Evolutionary conservation across 805 yeast genomes (phyloP).

Genomic region (Teunomyces gatunensis): DNA sequence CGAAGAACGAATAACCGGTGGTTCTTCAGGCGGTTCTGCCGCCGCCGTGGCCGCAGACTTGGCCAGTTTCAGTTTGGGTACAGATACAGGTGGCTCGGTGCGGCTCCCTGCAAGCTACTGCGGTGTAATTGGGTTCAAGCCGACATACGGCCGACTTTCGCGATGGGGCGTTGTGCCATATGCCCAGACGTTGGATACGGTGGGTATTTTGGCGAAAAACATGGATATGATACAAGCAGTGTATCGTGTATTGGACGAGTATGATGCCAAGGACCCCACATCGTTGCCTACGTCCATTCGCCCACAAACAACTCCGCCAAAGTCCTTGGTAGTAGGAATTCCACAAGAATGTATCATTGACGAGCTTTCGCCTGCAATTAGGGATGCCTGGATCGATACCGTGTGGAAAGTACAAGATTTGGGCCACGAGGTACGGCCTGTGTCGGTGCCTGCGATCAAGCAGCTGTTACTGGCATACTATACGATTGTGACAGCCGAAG

Average conservation of each 20-base stretch:
- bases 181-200: constrained; percentile 93
- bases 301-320: constrained; percentile 11
- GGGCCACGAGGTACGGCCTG: constrained; percentile 56
- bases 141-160: constrained; percentile 88
- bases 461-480: constrained; percentile 77
- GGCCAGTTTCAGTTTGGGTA: constrained; percentile 79
- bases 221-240: constrained; percentile 45
- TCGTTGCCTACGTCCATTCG: constrained; percentile 43
- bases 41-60: constrained; percentile 78
- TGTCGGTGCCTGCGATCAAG: constrained; percentile 69
- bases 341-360: constrained; percentile 63
- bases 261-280: constrained; percentile 82
- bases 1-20: constrained; percentile 57
- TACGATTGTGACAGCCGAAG: constrained; percentile 89
- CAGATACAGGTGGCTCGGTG: constrained; percentile 97
- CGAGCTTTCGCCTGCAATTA: constrained; percentile 49
- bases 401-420: constrained; percentile 41
- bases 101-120: constrained; percentile 89
- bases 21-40: constrained; percentile 96
- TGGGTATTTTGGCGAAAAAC: constrained; percentile 70
- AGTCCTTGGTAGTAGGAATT: constrained; percentile 59
- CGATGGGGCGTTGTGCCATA: constrained; percentile 90
- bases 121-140: constrained; percentile 84
- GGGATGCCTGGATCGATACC: constrained; percentile 45
- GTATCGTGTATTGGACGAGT: constrained; percentile 52